phyloP scores from a whole-genome alignment of 495 filamentous ascomycete genomes.

The Geopyxis carbonaria region DNA sequence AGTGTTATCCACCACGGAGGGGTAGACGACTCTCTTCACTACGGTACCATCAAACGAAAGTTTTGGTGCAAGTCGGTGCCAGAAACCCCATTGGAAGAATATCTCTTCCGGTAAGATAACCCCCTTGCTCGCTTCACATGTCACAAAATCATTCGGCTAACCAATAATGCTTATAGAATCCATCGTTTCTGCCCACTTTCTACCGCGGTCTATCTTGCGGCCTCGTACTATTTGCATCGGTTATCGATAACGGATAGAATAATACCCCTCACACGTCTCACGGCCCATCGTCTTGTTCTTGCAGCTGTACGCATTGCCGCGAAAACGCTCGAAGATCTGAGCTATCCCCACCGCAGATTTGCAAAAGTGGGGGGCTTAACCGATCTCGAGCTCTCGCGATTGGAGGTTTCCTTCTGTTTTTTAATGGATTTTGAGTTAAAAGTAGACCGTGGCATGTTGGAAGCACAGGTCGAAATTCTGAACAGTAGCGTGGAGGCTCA shows the following conservation, averaged over 20 bases:
- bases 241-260: conserved; percentile 57
- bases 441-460: conserved; percentile 46
- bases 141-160: conserved; percentile 4
- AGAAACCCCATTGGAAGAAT: conserved; percentile 63
- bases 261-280: conserved; percentile 59
- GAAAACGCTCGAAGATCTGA: conserved; percentile 82
- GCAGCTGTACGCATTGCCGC: conserved; percentile 72
- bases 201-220: conserved; percentile 87
- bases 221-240: conserved; percentile 73
- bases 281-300: conserved; percentile 73
- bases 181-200: conserved; percentile 88
- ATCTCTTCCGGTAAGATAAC: conserved; percentile 47
- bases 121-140: too few relatives aligned
- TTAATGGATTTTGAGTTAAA: conserved; percentile 64
- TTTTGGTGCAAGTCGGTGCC: conserved; percentile 83
- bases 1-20: conserved; percentile 1
- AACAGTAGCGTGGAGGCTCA: conserved; percentile 24
- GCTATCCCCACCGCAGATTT: conserved; percentile 66
- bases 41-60: conserved; percentile 64
- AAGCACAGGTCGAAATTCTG: conserved; percentile 36
- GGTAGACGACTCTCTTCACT: conserved; percentile 37
- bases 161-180: conserved; percentile 29
- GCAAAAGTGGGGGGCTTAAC: conserved; percentile 81
- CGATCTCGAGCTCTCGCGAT: conserved; percentile 53
- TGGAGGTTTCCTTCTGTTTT: conserved; percentile 85